A percentile compares a stretch with the other conserved stretches of the same genome.
phyloP scores from a whole-genome alignment of 768 basidiomycete species.

The Amanita rubescens region DNA sequence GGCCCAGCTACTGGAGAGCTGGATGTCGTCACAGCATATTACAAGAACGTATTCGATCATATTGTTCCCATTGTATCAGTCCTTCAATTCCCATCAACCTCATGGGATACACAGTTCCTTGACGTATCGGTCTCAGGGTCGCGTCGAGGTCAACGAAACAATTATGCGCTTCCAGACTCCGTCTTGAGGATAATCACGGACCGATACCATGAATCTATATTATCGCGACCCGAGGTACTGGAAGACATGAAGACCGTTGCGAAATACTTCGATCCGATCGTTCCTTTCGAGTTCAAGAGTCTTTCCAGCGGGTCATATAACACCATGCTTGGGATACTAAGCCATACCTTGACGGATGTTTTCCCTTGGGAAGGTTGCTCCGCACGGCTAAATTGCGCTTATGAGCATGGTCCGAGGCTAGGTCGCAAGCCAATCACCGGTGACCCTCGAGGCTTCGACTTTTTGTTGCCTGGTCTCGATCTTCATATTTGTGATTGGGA shows the following conservation, averaged over 20 bases:
- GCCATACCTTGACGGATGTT: background rate
- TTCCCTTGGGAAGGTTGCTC: background rate
- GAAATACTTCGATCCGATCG: background rate
- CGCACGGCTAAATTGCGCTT: background rate
- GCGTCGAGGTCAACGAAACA: background rate
- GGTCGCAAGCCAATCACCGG: background rate
- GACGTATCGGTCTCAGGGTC: background rate
- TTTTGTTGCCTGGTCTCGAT: background rate
- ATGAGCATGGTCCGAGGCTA: background rate
- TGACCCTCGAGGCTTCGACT: background rate
- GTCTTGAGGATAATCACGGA: background rate
- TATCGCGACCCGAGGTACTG: background rate
- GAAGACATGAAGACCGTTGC: background rate
- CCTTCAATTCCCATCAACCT: background rate
- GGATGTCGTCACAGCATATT: background rate
- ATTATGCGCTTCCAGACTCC: background rate
- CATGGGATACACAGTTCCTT: background rate
- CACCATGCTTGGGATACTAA: background rate
- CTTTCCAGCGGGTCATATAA: background rate
- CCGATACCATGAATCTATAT: background rate
- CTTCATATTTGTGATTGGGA: background rate
- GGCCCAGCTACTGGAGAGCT: background rate
- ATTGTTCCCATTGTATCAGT: background rate
- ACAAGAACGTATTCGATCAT: background rate
- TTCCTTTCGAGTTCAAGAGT: background rate